Percentiles rank a stretch among this genome's conserved stretches.
phyloP scores from a whole-genome alignment of 306 rosid species.

The Dryas alaskensis region DNA sequence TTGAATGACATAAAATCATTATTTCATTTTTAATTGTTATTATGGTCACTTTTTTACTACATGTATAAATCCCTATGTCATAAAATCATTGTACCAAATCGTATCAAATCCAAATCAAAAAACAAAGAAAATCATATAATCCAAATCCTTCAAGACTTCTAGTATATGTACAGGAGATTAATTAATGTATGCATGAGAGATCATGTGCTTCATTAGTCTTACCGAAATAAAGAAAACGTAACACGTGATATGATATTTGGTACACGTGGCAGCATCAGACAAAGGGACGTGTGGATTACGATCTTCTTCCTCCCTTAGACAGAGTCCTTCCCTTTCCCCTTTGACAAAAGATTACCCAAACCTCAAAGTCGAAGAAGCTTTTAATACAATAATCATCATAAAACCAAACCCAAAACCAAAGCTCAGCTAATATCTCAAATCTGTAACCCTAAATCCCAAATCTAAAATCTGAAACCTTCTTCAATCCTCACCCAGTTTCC shows the following conservation, averaged over 20 bases:
- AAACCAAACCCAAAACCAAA: background rate
- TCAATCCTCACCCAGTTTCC: background rate
- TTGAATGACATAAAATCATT: too few relatives aligned
- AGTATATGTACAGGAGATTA: too few relatives aligned
- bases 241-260: background rate
- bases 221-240: background rate
- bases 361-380: background rate
- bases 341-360: background rate
- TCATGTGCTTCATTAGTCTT: too few relatives aligned
- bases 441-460: background rate
- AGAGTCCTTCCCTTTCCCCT: background rate
- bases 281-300: background rate
- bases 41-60: too few relatives aligned
- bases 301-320: background rate
- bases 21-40: too few relatives aligned
- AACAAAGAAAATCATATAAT: too few relatives aligned
- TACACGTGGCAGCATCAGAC: slow-evolving; percentile 7
- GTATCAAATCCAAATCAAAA: too few relatives aligned
- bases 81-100: too few relatives aligned
- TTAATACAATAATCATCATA: too few relatives aligned
- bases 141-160: too few relatives aligned
- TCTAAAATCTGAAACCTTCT: background rate
- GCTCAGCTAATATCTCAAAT: background rate
- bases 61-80: too few relatives aligned
- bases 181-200: too few relatives aligned